Conservation (phyloP, 2,329 filamentous ascomycete species). For the Cladosporium sp. region DNA sequence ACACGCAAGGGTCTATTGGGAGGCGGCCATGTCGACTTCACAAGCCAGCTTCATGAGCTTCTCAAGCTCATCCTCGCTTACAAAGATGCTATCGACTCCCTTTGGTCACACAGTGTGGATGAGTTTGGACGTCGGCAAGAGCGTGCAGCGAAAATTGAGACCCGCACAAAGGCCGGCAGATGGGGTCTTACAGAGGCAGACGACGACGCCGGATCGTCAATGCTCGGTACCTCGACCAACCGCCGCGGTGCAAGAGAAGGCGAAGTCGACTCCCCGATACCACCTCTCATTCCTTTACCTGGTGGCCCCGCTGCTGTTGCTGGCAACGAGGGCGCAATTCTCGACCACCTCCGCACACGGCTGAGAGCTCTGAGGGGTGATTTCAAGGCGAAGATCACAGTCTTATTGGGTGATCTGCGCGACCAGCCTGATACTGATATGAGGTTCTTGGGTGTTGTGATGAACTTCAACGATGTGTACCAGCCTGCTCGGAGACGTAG, state of each 20-base stretch:
- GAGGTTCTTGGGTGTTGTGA: conserved; percentile 90
- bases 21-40: conserved; percentile 68
- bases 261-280: conserved; percentile 44
- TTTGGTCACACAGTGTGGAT: conserved; percentile 92
- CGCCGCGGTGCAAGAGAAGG: conserved; percentile 29
- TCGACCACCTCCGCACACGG: conserved; percentile 73
- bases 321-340: conserved; percentile 60
- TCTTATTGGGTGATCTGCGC: conserved; percentile 83
- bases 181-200: conserved; percentile 64
- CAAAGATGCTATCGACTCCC: conserved; percentile 86
- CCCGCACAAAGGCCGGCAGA: conserved; percentile 62
- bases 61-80: conserved; percentile 92
- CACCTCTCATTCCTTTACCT: conserved; percentile 35
- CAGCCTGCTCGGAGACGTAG: conserved; percentile 68
- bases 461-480: conserved; percentile 99
- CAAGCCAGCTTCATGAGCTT: conserved; percentile 87
- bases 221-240: conserved; percentile 17
- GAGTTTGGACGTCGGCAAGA: conserved; percentile 94
- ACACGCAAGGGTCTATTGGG: conserved; percentile 94
- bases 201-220: conserved; percentile 37
- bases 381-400: conserved; percentile 75
- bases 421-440: conserved; percentile 95
- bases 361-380: conserved; percentile 70
- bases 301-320: conserved; percentile 32
- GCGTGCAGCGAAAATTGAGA: conserved; percentile 70